phyloP scores from a whole-genome alignment of 2,329 filamentous ascomycete species.

The Penicillium digitatum region DNA sequence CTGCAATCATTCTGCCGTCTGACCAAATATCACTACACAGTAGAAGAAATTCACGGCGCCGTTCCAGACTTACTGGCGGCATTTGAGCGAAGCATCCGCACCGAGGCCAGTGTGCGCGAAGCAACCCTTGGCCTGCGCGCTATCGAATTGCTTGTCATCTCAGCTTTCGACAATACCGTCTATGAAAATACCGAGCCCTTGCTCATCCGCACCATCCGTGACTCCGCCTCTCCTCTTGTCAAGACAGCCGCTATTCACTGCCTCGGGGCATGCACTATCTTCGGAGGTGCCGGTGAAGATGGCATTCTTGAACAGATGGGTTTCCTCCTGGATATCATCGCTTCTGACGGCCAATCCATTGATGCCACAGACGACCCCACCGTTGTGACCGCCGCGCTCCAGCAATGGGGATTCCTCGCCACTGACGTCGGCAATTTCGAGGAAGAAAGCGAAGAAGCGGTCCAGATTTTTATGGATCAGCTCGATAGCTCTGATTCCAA shows the following conservation, averaged over 20 bases:
- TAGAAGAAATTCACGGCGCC: constrained; percentile 57
- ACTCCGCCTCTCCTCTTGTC: constrained; percentile 60
- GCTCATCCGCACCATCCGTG: constrained; percentile 61
- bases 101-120: constrained; percentile 65
- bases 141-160: constrained; percentile 66
- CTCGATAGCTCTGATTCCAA: constrained; percentile 68
- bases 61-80: constrained; percentile 60
- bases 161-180: constrained; percentile 60
- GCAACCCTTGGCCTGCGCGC: constrained; percentile 67
- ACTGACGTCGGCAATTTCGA: constrained; percentile 73
- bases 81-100: constrained; percentile 67
- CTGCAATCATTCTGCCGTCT: constrained; percentile 61
- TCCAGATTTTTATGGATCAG: constrained; percentile 81
- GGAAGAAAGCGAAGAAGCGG: constrained; percentile 64
- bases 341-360: constrained; percentile 71
- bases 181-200: constrained; percentile 59
- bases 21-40: constrained; percentile 64
- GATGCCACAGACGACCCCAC: constrained; percentile 66
- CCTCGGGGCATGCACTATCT: constrained; percentile 67
- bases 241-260: constrained; percentile 71
- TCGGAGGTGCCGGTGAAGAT: constrained; percentile 67
- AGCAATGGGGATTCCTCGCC: constrained; percentile 75
- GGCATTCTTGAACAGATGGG: constrained; percentile 69
- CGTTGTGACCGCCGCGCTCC: constrained; percentile 69
- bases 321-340: constrained; percentile 71